Conservation (phyloP, 139 green algal species). For the Chlamydomonas asymmetrica region DNA sequence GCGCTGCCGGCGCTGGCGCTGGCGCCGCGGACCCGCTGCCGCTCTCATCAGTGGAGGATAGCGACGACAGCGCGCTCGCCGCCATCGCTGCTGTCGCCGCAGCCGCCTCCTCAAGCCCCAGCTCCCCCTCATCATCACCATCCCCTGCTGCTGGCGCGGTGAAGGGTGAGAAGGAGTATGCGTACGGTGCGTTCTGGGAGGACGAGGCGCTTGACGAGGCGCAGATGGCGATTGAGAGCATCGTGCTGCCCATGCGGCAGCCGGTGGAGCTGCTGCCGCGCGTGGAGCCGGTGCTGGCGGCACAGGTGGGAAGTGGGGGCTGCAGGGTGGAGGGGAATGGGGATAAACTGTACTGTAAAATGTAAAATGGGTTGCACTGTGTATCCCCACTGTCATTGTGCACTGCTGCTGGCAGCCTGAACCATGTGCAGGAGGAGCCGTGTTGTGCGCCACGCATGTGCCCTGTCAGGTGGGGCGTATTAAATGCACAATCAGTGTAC, state of each 20-base stretch:
- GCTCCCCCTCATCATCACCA: background rate
- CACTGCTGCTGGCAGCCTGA: background rate
- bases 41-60: background rate
- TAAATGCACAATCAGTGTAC: background rate
- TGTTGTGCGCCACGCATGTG: background rate
- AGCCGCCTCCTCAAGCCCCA: background rate
- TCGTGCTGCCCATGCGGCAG: slow-evolving; percentile 54
- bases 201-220: slow-evolving; percentile 65
- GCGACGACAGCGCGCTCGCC: background rate
- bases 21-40: too few species aligned
- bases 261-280: slow-evolving; percentile 65
- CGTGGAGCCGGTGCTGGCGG: slow-evolving; percentile 29
- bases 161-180: slow-evolving; percentile 7
- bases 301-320: slow-evolving; percentile 23
- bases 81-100: background rate
- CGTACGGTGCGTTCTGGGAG: slow-evolving; percentile 17
- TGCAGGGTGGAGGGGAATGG: background rate
- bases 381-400: background rate
- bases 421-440: background rate
- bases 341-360: background rate
- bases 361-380: background rate
- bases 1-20: too few species aligned
- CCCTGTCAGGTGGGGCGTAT: background rate
- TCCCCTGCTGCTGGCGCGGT: background rate
- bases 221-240: slow-evolving; percentile 52